These are phyloP conservation scores for Penicillium nordicum DNA, from an alignment of 2,329 filamentous ascomycete species.

Conservation along the genomic window DNA sequence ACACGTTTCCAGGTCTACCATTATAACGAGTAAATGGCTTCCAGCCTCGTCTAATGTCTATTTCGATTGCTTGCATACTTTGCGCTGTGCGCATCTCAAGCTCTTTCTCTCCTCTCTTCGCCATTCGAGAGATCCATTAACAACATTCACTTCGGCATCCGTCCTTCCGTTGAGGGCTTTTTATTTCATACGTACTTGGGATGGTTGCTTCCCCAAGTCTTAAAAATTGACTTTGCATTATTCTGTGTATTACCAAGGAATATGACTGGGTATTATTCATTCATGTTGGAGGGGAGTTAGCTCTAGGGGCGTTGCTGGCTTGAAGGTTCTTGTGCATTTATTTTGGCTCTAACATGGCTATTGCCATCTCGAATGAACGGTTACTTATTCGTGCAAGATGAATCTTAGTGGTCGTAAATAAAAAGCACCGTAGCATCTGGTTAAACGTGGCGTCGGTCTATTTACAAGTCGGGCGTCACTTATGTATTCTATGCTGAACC, in stretches of 20 bases:
- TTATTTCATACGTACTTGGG: constrained; percentile 2
- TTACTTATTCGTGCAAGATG: neutral
- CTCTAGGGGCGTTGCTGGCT: constrained; percentile 1
- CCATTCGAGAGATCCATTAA: neutral
- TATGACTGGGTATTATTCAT: constrained; percentile 4
- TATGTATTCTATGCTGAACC: neutral
- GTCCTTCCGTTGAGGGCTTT: neutral
- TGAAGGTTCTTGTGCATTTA: constrained; percentile 5
- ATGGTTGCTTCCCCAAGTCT: neutral
- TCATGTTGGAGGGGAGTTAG: neutral
- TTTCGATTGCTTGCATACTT: neutral
- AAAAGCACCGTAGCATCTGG: neutral
- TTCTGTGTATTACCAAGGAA: constrained; percentile 5
- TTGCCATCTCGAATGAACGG: neutral
- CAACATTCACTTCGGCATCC: neutral
- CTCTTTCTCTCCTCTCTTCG: neutral
- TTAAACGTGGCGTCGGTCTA: neutral
- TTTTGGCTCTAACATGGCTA: constrained; percentile 2
- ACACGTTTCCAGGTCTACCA: constrained; percentile 66
- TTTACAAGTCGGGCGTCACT: neutral
- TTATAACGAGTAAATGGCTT: constrained; percentile 69
- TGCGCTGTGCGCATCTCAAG: constrained; percentile 1
- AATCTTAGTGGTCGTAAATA: neutral
- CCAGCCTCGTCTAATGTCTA: neutral
- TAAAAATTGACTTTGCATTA: constrained; percentile 2